Base-by-base conservation (phyloP, 164 flowering plant species). In the Buxus sempervirens region DNA sequence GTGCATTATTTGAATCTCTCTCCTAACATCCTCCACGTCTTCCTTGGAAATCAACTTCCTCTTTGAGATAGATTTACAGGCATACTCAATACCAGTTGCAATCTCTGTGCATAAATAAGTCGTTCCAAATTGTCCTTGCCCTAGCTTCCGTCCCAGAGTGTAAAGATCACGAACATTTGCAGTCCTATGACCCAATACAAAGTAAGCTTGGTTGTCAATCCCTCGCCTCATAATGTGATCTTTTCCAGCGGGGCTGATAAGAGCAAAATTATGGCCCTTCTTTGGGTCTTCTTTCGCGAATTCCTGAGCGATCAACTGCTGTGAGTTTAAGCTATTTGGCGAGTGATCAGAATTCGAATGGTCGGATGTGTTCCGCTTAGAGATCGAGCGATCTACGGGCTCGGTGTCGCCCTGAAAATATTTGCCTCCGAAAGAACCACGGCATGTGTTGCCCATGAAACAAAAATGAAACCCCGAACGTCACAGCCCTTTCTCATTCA, bases 391-490 rank as follows among this genome's bases (percentile, higher is more conserved):
- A 54, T 86, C 85, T 51, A 79, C 78, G 81, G 96, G 89, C 82
- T 83, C 78, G 65, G 22, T 69, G 82, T 76, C 69, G 83, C 89
- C 95, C 81, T 83, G 84, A 73, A 78, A 73, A 59, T 74, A 26
- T 83, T 81, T 88, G 28, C 81, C 80, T 74, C 81, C 82, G 69
- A 86, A 83, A 81, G 98, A 87, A 79, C 97, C 95, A 65, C 96
- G 92, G 89, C 98, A 93, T 85, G 96, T 78, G 72, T 93, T 93
- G 96, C 98, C 98, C 98, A 93, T 93, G 84, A 85, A 93, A 86
- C 89, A 79, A 65, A 49, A 58, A 61, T 64, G 45, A 72, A 66
- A 65, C 51, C 76, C 49, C 62, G 13, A 19, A 24, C 60, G 54
- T 78, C 68, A 76, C 68, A 38, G 58, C 68, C 73, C 79, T 67